Evolutionary conservation across 306 rosid species (phyloP), one percentile per base, ranked within the genome.

Genomic region (Dalbergia cultrata): DNA sequence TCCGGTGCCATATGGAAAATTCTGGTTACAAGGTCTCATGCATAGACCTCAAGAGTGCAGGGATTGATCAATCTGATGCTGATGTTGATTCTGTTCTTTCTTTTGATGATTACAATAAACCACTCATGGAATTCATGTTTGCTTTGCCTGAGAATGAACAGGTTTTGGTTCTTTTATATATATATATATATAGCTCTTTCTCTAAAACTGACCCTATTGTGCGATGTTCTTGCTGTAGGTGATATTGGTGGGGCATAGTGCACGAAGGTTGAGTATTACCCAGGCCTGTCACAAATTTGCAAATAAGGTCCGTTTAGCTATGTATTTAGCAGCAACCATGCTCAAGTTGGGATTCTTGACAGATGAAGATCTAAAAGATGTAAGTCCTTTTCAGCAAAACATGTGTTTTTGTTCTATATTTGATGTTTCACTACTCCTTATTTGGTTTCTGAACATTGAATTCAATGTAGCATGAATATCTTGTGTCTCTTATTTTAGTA

Each of bases 261-360:
- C 99, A 19, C 98, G 99, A 79, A 98, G 99, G 70, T 78, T 93
- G 61, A 93, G 90, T 67, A 80, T 93, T 69, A 95, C 98, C 33
- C 90, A 89, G 80, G 95, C 93, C 3, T 85, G 90, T 83, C 89
- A 83, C 41, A 90, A 86, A 76, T 95, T 91, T 72, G 72, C 99
- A 31, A 80, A 88, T 68, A 93, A 95, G 82, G 83, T 95, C 80
- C 69, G 80, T 0, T 72, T 93, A 45, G 95, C 90, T 2, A 96
- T 93, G 35, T 95, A 95, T 72, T 82, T 90, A 26, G 99, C 94
- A 50, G 99, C 98, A 14, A 95, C 98, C 31, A 95, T 95, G 99
- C 97, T 95, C 5, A 88, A 85, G 74, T 85, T 49, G 2, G 98
- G 99, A 13, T 88, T 0, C 66, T 19, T n/a, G 43, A 87, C 86